Evolutionary conservation across 2,329 filamentous ascomycete genomes (phyloP), one percentile per base, ranked within the genome.

Genomic region (Trichophyton verrucosum): DNA sequence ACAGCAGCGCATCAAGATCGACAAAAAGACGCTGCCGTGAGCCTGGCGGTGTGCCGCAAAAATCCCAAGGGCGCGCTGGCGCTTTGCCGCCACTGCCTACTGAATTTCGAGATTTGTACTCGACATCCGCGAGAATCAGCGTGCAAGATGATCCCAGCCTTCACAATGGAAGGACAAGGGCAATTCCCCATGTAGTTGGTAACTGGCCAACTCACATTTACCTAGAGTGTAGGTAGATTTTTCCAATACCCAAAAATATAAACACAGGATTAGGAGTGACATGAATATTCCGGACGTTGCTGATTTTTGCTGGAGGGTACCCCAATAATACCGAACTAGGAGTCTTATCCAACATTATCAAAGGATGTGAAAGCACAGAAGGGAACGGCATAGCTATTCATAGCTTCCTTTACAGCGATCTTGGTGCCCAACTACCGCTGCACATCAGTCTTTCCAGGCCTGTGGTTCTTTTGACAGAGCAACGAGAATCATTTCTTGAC

Each of bases 151-250:
- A 96, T 70, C 91, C 92, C 0, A 80, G 81, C 62, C 78, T 97
- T 61, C 94, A 99, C 72, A 87, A 87, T 36, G 94, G 94, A 60
- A 85, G 92, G 53, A 89, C 86, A 70, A 83, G 94, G 47, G 82
- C 86, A 61, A 88, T 85, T 57, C 91, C 92, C 24, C 94, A 99
- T 74, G 79, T 92, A 27, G 83, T 85, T 62, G 94, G 94, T 63
- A 89, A 91, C 72, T 99, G 94, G 94, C 90, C 92, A 1, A 90
- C 86, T 38, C 92, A 97, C 74, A 72, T 97, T 53, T 97, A 95
- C 72, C 79, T 96, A 61, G 92, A 97, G 77, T 99, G 94, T 95
- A 80, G 75, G 85, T 77, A n/a, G 9, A 11, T 60, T 42, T 40
- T 22, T 47, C 11, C 36, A 24, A 36, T 51, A 4, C 33, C 47